A percentile compares a stretch with the other conserved stretches of the same genome.
Evolutionary conservation across 805 yeast species (phyloP).

Genomic region (Monosporozyma siamensis): DNA sequence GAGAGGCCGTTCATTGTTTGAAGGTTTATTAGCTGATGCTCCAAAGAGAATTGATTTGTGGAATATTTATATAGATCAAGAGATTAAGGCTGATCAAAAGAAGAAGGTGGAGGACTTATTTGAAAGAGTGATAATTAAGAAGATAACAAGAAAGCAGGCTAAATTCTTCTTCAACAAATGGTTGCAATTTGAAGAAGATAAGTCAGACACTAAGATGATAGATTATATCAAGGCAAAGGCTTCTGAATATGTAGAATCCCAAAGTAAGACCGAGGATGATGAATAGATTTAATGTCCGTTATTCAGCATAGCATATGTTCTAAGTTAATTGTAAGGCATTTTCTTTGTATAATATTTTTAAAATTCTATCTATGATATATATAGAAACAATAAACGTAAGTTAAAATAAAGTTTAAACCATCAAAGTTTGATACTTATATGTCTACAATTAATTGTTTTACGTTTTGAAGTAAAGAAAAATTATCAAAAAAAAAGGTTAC

Average conservation of each 20-base stretch:
- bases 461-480: too few relatives aligned
- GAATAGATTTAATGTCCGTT: too few relatives aligned
- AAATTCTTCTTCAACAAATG: conserved; percentile 91
- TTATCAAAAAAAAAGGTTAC: too few relatives aligned
- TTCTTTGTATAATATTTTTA: too few relatives aligned
- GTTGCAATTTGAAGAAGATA: conserved; percentile 68
- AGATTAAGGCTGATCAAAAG: conserved; percentile 61
- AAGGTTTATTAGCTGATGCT: conserved; percentile 81
- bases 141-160: conserved; percentile 79
- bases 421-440: too few relatives aligned
- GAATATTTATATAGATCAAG: conserved; percentile 94
- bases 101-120: conserved; percentile 66
- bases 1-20: conserved; percentile 89
- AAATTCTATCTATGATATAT: too few relatives aligned
- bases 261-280: conserved; percentile 6
- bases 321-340: too few relatives aligned
- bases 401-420: too few relatives aligned
- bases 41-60: conserved; percentile 89
- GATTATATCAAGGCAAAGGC: conserved; percentile 90
- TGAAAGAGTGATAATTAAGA: conserved; percentile 62
- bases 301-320: too few relatives aligned
- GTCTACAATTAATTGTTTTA: too few relatives aligned
- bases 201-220: conserved; percentile 56
- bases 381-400: too few relatives aligned
- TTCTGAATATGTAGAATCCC: conserved; percentile 51